phyloP scores from a whole-genome alignment of 208 protist genomes.

The Herpetomonas samuelpessoai region DNA sequence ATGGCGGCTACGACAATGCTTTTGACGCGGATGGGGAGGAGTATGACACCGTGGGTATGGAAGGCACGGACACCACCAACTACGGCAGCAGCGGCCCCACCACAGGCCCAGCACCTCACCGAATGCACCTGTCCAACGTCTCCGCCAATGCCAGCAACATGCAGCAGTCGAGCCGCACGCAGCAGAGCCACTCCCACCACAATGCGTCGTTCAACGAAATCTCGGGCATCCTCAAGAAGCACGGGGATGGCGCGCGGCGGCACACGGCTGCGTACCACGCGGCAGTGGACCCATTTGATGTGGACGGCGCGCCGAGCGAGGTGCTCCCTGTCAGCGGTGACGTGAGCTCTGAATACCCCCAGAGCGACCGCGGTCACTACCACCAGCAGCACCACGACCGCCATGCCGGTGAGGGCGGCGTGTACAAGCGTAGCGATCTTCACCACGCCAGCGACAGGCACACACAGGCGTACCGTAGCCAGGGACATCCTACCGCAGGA shows the following conservation, averaged over 20 bases:
- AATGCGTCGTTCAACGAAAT: neutral
- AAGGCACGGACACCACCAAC: slow-evolving; percentile 7
- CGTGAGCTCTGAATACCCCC: neutral
- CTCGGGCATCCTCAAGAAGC: neutral
- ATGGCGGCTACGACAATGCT: slow-evolving; percentile 3
- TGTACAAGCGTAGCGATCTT: too few relatives aligned
- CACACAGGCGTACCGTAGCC: neutral
- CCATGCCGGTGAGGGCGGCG: too few relatives aligned
- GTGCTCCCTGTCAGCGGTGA: neutral
- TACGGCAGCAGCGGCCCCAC: slow-evolving; percentile 5
- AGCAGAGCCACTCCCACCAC: too few relatives aligned
- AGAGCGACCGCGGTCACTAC: neutral
- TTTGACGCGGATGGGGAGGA: slow-evolving; percentile 10
- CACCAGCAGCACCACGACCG: slow-evolving; percentile 6
- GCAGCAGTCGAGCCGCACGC: neutral
- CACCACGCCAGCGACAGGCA: too few relatives aligned
- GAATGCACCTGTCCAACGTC: neutral
- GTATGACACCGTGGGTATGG: neutral
- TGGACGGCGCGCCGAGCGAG: neutral
- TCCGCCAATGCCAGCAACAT: neutral
- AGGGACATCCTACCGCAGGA: neutral
- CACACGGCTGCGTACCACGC: neutral
- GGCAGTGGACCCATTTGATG: neutral
- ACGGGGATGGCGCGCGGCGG: neutral
- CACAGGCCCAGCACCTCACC: too few relatives aligned